Conservation (phyloP, 352 stramenopile species). For the Globisporangium takayamanum region DNA sequence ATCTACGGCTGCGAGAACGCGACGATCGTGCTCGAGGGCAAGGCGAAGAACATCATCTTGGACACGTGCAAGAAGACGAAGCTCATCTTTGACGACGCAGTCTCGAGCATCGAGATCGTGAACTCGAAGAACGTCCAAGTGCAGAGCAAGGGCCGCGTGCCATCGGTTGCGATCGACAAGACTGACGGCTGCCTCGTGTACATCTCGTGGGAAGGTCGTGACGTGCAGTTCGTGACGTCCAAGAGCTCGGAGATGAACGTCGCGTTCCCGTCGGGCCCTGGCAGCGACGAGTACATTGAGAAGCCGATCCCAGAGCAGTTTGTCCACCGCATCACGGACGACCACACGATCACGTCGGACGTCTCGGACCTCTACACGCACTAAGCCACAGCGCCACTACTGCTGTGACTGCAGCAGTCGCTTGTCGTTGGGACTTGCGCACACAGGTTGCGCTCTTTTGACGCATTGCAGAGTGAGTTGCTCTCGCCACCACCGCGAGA, state of each 20-base stretch:
- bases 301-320: conserved; percentile 97
- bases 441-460: no score
- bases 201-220: conserved; percentile 89
- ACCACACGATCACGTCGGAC: conserved; percentile 84
- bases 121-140: conserved; percentile 98
- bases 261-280: conserved; percentile 83
- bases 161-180: conserved; percentile 98
- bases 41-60: conserved; percentile 96
- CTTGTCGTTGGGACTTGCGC: no score
- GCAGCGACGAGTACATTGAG: conserved; percentile 91
- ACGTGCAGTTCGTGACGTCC: conserved; percentile 91
- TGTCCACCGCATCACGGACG: conserved; percentile 87
- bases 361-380: conserved; percentile 95
- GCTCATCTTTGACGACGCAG: conserved; percentile 94
- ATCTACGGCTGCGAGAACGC: conserved; percentile 93
- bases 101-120: conserved; percentile 96
- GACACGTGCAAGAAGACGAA: conserved; percentile 95
- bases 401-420: no score
- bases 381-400: conserved; percentile 13
- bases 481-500: no score
- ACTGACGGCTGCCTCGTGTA: conserved; percentile 96
- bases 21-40: conserved; percentile 94
- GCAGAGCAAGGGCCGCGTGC: conserved; percentile 90
- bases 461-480: no score
- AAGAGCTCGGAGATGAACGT: conserved; percentile 98